Evolutionary conservation across 495 filamentous ascomycete genomes (phyloP), one percentile per base, ranked within the genome.

Genomic region (Daldinia decipiens): DNA sequence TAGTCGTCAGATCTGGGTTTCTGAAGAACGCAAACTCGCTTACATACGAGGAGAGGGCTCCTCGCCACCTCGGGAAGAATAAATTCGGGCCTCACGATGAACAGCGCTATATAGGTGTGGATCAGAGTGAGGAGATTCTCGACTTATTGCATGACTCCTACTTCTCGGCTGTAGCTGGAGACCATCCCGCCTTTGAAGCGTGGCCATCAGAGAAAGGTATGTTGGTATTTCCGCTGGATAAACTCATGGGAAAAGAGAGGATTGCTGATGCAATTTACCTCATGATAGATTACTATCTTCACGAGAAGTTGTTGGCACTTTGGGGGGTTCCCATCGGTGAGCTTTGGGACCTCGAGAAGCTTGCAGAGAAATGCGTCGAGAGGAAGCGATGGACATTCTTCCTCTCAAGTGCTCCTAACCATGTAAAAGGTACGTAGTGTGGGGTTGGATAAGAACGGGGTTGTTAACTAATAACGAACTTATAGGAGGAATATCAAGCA

Each of bases 141-240:
- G 85, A 88, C 54, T 91, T 87, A 85, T 68, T 92, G 66, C 87
- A 91, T 70, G 88, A 92, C 74, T 86, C 82, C 58, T 91, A 90
- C 57, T 91, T 91, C 69, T 84, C 89, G 4, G 84, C 82, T 1
- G 88, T 90, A 27, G 86, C 83, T 4, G 87, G 87, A 0, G 89
- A 91, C 68, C 81, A 82, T 29, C 88, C 88, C 17, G 81, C 84
- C 0, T 89, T 89, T 67, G 89, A 90, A 79, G 79, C 81, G 4
- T 90, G 88, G 87, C 87, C 89, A 34, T 77, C 80, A 9, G 67
- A 83, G 32, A 77, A 82, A 63, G 69, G 53, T 73, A 76, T 87
- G 38, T 84, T 87, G 70, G 80, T 86, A 76, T 82, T 83, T 54
- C 74, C 88, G 5, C 59, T 89, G 5, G 80, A 84, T 84, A 88